Evolutionary conservation across 768 basidiomycete species (phyloP).

Genomic region (Pleurotus pulmonarius): DNA sequence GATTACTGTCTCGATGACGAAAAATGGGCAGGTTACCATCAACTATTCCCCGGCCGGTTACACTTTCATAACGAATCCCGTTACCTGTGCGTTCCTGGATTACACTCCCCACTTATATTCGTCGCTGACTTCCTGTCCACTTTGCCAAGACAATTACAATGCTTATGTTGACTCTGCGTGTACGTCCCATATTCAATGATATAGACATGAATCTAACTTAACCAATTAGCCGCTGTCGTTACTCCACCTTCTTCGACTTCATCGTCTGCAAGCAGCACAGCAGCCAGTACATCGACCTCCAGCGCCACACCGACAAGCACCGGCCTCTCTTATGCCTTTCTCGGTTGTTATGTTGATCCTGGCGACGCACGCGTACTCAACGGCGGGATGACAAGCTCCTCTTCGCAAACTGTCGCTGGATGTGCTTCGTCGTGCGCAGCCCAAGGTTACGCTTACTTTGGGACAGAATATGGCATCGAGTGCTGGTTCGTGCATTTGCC

Average conservation of each 20-base stretch:
- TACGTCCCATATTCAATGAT: constrained; percentile 14
- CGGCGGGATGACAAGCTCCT: not conserved
- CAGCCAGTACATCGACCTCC: not conserved
- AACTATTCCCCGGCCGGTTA: constrained; percentile 45
- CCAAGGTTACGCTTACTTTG: constrained; percentile 4
- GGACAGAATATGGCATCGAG: constrained; percentile 6
- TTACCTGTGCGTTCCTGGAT: constrained; percentile 27
- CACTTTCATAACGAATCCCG: constrained; percentile 29
- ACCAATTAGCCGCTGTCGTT: not conserved
- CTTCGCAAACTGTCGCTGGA: not conserved
- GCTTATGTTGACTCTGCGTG: constrained; percentile 52
- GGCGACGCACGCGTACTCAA: constrained; percentile 1
- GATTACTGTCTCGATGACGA: constrained; percentile 53
- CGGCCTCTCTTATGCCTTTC: not conserved
- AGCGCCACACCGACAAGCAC: not conserved
- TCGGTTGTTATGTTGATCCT: constrained; percentile 3
- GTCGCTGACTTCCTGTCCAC: too few relatives aligned
- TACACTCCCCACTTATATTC: not conserved
- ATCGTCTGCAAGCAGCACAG: not conserved
- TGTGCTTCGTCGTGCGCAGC: not conserved
- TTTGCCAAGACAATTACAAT: constrained; percentile 55
- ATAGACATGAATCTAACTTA: too few relatives aligned
- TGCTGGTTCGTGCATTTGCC: constrained; percentile 2
- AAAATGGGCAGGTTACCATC: constrained; percentile 47
- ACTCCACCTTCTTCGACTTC: not conserved